These are phyloP conservation scores for Vitis vinifera DNA, from an alignment of 164 flowering plant genomes.

Conservation along the genomic window DNA sequence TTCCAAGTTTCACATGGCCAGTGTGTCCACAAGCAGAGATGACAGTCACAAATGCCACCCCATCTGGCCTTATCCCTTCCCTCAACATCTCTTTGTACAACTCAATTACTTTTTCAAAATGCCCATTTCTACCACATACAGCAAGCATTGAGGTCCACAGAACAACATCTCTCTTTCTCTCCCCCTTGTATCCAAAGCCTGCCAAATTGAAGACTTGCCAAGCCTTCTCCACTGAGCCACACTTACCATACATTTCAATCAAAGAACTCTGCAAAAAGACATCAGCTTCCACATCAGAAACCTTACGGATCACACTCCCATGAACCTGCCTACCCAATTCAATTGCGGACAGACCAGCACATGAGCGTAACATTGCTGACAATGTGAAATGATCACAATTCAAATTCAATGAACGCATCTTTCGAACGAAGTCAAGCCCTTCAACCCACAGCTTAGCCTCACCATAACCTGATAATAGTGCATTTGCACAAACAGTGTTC, in stretches of 20 bases:
- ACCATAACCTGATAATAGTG: slow-evolving; percentile 57
- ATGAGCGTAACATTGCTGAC: slow-evolving; percentile 47
- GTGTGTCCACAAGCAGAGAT: slow-evolving; percentile 73
- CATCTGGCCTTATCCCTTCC: slow-evolving; percentile 58
- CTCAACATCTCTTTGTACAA: slow-evolving; percentile 49
- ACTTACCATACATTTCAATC: slow-evolving; percentile 85
- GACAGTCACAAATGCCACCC: slow-evolving; percentile 59
- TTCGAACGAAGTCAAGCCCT: slow-evolving; percentile 39
- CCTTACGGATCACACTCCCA: slow-evolving; percentile 25
- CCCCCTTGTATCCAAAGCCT: slow-evolving; percentile 20
- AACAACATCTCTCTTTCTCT: slow-evolving; percentile 51
- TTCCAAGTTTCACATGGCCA: slow-evolving; percentile 61
- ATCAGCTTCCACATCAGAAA: slow-evolving; percentile 32
- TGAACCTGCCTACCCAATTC: slow-evolving; percentile 64
- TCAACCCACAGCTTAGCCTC: slow-evolving; percentile 56
- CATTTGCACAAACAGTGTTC: slow-evolving; percentile 72
- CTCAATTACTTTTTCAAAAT: slow-evolving; percentile 43
- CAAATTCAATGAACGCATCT: slow-evolving; percentile 41
- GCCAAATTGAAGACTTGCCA: slow-evolving; percentile 41
- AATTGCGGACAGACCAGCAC: slow-evolving; percentile 52
- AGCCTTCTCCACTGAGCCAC: slow-evolving; percentile 60
- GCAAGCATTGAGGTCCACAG: slow-evolving; percentile 81
- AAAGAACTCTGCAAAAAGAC: slow-evolving; percentile 58
- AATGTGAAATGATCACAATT: slow-evolving; percentile 53
- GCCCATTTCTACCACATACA: slow-evolving; percentile 64